Evolutionary conservation across 352 stramenopile genomes (phyloP).

Genomic region (Phytophthora vignae): DNA sequence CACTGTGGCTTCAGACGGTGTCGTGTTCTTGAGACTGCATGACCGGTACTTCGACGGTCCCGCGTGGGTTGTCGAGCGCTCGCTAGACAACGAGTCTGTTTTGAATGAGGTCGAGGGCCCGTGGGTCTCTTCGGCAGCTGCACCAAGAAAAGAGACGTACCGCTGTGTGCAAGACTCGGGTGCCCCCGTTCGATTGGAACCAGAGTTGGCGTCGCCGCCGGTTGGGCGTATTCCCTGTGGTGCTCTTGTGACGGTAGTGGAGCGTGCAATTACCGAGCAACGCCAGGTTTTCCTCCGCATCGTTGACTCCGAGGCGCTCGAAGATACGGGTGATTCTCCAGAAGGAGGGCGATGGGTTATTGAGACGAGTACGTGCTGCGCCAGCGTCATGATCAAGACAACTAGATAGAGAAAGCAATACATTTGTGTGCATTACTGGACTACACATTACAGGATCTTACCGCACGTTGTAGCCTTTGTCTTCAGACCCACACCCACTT

Average conservation of each 20-base stretch:
- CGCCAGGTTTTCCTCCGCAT: slow-evolving; percentile 70
- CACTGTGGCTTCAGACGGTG: slow-evolving; percentile 46
- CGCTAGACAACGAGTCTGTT: slow-evolving; percentile 82
- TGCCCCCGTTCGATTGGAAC: slow-evolving; percentile 62
- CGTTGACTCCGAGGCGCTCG: slow-evolving; percentile 17
- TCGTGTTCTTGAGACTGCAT: slow-evolving; percentile 74
- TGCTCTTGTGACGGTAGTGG: slow-evolving; percentile 52
- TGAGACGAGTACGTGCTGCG: slow-evolving; percentile 79
- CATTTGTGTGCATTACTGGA: not conserved
- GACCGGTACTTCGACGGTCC: slow-evolving; percentile 73
- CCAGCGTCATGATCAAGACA: slow-evolving; percentile 75
- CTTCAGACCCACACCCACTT: slow-evolving; percentile 59
- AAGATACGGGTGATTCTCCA: not conserved
- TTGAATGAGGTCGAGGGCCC: slow-evolving; percentile 69
- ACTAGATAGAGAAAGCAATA: not conserved
- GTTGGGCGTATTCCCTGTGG: slow-evolving; percentile 70
- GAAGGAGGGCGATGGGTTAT: slow-evolving; percentile 63
- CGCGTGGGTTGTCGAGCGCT: slow-evolving; percentile 78
- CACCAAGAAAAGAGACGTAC: slow-evolving; percentile 39
- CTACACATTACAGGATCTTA: not conserved
- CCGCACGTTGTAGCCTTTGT: too few relatives aligned
- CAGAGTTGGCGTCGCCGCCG: slow-evolving; percentile 61
- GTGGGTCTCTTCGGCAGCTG: slow-evolving; percentile 28
- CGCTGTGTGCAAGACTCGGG: slow-evolving; percentile 78
- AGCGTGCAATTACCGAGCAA: slow-evolving; percentile 68